Evolutionary conservation across 2,329 filamentous ascomycete genomes (phyloP).

Genomic region (Trichoderma gracile): DNA sequence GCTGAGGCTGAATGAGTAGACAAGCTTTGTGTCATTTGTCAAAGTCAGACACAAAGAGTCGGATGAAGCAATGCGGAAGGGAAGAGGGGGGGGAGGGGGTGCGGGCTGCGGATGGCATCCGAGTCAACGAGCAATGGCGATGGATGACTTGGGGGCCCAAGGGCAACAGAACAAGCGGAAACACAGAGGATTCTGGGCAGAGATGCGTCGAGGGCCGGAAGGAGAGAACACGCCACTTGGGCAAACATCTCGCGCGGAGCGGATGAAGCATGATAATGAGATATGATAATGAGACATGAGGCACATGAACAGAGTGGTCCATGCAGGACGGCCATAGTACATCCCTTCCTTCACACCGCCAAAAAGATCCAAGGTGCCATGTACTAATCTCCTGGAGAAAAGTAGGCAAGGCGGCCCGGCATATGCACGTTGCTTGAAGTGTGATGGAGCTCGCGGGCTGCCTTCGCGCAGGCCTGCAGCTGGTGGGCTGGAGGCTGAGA

Average conservation of each 20-base stretch:
- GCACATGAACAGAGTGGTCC: background rate
- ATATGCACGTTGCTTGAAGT: background rate
- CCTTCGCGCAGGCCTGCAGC: background rate
- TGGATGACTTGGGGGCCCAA: background rate
- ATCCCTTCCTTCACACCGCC: background rate
- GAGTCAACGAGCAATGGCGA: background rate
- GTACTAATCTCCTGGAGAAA: background rate
- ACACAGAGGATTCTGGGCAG: background rate
- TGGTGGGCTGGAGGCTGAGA: background rate
- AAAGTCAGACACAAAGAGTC: background rate
- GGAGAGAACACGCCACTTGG: constrained; percentile 1
- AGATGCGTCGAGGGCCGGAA: background rate
- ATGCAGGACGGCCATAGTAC: background rate
- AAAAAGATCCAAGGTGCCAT: background rate
- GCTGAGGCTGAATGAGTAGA: background rate
- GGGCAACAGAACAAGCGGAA: background rate
- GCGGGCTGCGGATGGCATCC: background rate
- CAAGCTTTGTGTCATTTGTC: background rate
- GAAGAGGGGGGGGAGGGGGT: too few species aligned
- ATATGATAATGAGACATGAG: constrained; percentile 22
- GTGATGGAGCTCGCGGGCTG: background rate
- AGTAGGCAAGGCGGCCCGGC: background rate
- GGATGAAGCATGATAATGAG: constrained; percentile 9
- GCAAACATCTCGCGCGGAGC: background rate
- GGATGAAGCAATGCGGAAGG: background rate